Evolutionary conservation across 331 rosid genomes (phyloP).

Genomic region (Saraca asoca): DNA sequence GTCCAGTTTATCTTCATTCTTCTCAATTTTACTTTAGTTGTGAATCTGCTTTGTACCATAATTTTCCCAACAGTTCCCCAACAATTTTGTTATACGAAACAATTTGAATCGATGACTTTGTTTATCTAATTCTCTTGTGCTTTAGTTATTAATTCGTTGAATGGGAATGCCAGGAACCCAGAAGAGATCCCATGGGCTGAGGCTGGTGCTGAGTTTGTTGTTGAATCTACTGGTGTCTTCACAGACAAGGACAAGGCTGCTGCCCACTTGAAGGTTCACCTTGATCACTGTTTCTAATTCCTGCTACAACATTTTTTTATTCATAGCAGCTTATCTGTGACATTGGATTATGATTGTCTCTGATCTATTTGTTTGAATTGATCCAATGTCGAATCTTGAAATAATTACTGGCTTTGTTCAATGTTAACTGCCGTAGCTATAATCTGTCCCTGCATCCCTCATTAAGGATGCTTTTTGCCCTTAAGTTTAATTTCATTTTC

Average conservation of each 20-base stretch:
- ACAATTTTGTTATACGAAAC: neutral
- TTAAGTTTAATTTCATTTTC: neutral
- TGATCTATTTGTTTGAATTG: neutral
- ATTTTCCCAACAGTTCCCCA: too few species aligned
- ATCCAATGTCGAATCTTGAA: neutral
- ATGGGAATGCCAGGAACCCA: slow-evolving; percentile 57
- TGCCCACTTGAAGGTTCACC: slow-evolving; percentile 76
- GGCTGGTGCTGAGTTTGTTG: slow-evolving; percentile 69
- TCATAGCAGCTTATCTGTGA: neutral
- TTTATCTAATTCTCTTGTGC: neutral
- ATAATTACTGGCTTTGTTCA: neutral
- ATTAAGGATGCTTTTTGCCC: neutral
- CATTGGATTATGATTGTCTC: neutral
- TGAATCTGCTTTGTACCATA: too few species aligned
- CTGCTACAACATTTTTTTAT: neutral
- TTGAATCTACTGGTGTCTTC: slow-evolving; percentile 86
- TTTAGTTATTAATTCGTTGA: neutral
- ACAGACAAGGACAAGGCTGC: slow-evolving; percentile 88
- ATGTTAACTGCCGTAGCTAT: neutral
- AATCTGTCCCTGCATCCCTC: neutral
- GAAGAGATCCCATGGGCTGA: slow-evolving; percentile 90
- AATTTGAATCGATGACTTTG: neutral
- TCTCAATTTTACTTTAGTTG: too few species aligned
- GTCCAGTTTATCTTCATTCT: too few species aligned
- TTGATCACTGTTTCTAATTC: neutral